phyloP scores from a whole-genome alignment of 805 yeast genomes.

The Teunomyces stri region DNA sequence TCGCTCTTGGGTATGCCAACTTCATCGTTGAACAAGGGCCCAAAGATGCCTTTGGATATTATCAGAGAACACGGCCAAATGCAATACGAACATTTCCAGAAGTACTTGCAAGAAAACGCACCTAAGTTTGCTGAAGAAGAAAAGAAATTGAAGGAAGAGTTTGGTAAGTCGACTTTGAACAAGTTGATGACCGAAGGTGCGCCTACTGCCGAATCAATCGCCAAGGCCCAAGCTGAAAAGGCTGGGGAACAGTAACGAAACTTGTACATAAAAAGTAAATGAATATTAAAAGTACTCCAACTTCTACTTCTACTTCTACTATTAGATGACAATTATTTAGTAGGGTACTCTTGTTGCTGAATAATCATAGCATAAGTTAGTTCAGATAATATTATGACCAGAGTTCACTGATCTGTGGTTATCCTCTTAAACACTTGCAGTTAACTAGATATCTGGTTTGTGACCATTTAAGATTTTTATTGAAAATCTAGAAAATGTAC shows the following conservation, averaged over 20 bases:
- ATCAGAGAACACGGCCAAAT: slow-evolving; percentile 91
- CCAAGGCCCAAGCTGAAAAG: slow-evolving; percentile 39
- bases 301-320: not conserved
- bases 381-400: too few relatives aligned
- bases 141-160: slow-evolving; percentile 75
- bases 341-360: too few relatives aligned
- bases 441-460: too few relatives aligned
- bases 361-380: too few relatives aligned
- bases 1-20: slow-evolving; percentile 62
- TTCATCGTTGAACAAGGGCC: slow-evolving; percentile 39
- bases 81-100: slow-evolving; percentile 79
- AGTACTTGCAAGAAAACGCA: slow-evolving; percentile 54
- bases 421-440: too few relatives aligned
- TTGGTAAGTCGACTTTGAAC: slow-evolving; percentile 79
- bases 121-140: slow-evolving; percentile 80
- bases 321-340: too few relatives aligned
- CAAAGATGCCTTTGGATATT: slow-evolving; percentile 81
- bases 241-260: slow-evolving; percentile 5
- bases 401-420: not conserved
- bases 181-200: slow-evolving; percentile 81
- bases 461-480: not conserved
- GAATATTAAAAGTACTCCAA: not conserved
- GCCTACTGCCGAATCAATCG: slow-evolving; percentile 69
- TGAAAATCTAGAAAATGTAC: too few relatives aligned
- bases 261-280: not conserved